phyloP scores from a whole-genome alignment of 768 basidiomycete species.

The Hydnum rufescens region DNA sequence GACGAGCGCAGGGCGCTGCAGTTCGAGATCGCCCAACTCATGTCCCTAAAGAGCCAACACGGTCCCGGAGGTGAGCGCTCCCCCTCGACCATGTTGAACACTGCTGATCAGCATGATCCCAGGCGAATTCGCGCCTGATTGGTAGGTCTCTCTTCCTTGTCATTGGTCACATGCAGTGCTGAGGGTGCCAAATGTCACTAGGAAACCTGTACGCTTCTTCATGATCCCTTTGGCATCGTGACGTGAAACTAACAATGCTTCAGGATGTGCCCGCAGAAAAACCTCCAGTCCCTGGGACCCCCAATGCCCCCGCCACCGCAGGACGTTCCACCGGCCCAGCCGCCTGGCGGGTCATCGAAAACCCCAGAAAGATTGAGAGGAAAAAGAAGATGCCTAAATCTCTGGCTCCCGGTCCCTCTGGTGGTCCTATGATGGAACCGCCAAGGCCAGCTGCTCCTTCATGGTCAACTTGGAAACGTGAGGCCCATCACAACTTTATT shows the following conservation, averaged over 20 bases:
- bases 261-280: background rate
- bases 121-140: conserved; percentile 1
- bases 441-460: background rate
- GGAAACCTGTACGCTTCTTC: background rate
- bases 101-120: background rate
- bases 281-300: background rate
- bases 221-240: background rate
- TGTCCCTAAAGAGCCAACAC: conserved; percentile 12
- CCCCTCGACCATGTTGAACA: background rate
- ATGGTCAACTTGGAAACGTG: background rate
- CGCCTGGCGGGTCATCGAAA: background rate
- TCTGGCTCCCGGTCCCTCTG: too few relatives aligned
- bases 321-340: too few relatives aligned
- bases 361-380: background rate
- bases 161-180: background rate
- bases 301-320: background rate
- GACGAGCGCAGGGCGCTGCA: conserved; percentile 39
- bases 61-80: conserved; percentile 11
- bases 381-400: background rate
- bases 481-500: too few relatives aligned
- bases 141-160: background rate
- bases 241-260: too few relatives aligned
- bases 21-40: conserved; percentile 14
- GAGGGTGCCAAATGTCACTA: background rate
- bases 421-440: too few relatives aligned